These are phyloP conservation scores for Alternaria conjuncta DNA, from an alignment of 2,329 filamentous ascomycete genomes.

Conservation along the genomic window DNA sequence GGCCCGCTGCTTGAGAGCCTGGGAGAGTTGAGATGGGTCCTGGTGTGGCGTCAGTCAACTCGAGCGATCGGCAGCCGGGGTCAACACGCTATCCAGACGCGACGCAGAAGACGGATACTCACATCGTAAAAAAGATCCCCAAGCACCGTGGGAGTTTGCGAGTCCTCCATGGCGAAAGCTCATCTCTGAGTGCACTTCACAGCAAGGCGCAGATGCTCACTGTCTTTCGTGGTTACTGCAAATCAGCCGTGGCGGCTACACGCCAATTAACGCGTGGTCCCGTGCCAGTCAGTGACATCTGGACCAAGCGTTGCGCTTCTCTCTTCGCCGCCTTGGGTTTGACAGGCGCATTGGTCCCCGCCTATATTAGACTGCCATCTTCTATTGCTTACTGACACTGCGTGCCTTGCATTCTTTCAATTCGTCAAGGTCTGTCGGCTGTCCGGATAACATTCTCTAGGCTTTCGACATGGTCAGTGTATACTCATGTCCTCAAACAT, in stretches of 20 bases:
- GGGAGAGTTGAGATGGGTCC: constrained; percentile 48
- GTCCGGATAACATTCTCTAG: not conserved
- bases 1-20: constrained; percentile 44
- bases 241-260: constrained; percentile 17
- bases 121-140: constrained; percentile 43
- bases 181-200: constrained; percentile 12
- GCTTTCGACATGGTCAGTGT: not conserved
- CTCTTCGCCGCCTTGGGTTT: not conserved
- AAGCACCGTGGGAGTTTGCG: constrained; percentile 36
- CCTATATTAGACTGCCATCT: not conserved
- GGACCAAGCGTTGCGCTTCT: not conserved
- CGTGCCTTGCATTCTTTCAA: not conserved
- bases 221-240: constrained; percentile 6
- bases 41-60: constrained; percentile 28
- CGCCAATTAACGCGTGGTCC: constrained; percentile 28
- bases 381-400: not conserved
- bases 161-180: constrained; percentile 37
- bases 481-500: not conserved
- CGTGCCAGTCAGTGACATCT: constrained; percentile 10
- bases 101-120: constrained; percentile 31
- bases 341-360: not conserved
- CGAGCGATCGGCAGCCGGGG: constrained; percentile 38
- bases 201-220: constrained; percentile 22
- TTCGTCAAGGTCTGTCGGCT: not conserved
- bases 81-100: constrained; percentile 22